Evolutionary conservation across 2,329 filamentous ascomycete genomes (phyloP), one percentile per base, ranked within the genome.

Genomic region (Calonectria fujianensis): DNA sequence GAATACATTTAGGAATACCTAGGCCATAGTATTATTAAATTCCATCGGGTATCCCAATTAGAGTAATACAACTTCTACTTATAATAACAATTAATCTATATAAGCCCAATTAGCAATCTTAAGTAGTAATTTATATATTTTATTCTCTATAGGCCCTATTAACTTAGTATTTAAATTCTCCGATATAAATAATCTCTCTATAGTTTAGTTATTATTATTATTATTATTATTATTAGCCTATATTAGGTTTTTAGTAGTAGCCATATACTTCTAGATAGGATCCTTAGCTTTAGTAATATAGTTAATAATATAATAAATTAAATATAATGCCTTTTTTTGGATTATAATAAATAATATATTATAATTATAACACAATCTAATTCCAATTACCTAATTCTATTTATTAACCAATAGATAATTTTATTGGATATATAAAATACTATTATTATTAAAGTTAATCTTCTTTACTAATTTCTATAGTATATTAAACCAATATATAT

Each of bases 291-390:
- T 73, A n/a, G 45, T 68, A 11, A 72, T 16, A 29, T 72, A 72
- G 20, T 59, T 2, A 73, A 50, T 11, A 48, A 66, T 27, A n/a
- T n/a, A n/a, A n/a, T n/a, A n/a, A n/a, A n/a, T n/a, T n/a, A n/a
- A n/a, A n/a, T n/a, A n/a, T n/a, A 73, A 65, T 32, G 24, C 54
- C 59, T 74, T 70, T 24, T 51, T 65, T 45, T 70, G 14, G 10
- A 35, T 74, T 39, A 31, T 16, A 24, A 74, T 74, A 39, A 74
- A 74, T n/a, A 41, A 70, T 27, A 70, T 66, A n/a, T 74, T 24
- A 20, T 74, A 31, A 35, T 74, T 74, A 48, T 74, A 31, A 10
- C 31, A 10, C 5, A 74, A 27, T 9, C 51, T 27, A 45, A 69
- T n/a, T 2, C n/a, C 32, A 9, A 69, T 41, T 8, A 18, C 18